Percentiles rank a stretch among this genome's conserved stretches.
Evolutionary conservation across 2,329 filamentous ascomycete genomes (phyloP).

Genomic region (Fusarium sp.): DNA sequence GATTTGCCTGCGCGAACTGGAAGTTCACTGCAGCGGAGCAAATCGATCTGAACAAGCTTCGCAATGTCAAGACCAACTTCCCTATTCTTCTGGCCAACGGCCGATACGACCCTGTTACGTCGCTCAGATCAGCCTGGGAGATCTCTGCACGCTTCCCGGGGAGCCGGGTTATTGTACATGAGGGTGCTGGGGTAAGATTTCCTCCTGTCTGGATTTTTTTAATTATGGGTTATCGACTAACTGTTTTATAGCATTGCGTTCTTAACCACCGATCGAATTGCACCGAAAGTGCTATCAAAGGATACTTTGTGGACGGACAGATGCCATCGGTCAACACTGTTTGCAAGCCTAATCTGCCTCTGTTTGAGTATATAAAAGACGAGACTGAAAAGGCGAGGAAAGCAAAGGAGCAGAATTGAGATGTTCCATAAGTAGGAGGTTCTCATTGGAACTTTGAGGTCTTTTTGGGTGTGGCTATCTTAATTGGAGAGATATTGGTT

Average conservation of each 20-base stretch:
- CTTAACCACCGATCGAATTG: constrained; percentile 8
- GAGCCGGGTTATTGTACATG: constrained; percentile 16
- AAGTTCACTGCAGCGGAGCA: constrained; percentile 2
- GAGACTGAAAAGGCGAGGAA: not conserved
- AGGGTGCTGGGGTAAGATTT: constrained; percentile 14
- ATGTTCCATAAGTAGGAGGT: no score
- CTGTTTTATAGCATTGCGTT: not conserved
- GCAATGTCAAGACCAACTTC: not conserved
- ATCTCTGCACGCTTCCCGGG: constrained; percentile 3
- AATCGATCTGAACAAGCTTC: not conserved
- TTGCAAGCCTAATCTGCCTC: not conserved
- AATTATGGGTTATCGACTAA: not conserved
- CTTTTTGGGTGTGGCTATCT: no score
- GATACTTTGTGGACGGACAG: constrained; percentile 1
- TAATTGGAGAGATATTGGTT: no score
- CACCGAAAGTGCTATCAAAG: not conserved
- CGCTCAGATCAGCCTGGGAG: not conserved
- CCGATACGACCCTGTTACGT: not conserved
- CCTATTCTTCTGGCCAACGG: constrained; percentile 12
- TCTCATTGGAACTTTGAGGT: no score
- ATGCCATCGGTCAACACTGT: constrained; percentile 12
- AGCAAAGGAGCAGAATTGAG: not conserved
- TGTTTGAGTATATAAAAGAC: not conserved
- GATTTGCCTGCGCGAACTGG: not conserved
- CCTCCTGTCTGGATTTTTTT: no score